Conservation (phyloP, 257 asterid species). For the Eucommia ulmoides region DNA sequence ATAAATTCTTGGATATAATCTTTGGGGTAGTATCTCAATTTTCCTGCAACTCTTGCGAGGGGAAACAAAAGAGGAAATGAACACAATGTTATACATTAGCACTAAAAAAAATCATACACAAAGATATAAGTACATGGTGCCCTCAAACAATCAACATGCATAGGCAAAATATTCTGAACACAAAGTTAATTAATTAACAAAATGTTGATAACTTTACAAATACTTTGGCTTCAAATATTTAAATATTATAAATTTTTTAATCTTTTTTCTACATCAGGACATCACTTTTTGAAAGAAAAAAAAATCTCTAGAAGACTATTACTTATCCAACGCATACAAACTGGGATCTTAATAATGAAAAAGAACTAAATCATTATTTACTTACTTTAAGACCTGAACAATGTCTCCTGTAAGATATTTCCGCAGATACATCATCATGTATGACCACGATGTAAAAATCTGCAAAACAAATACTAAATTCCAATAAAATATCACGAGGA, state of each 20-base stretch:
- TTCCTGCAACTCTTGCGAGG: conserved; percentile 42
- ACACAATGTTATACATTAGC: not conserved
- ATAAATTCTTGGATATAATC: conserved; percentile 67
- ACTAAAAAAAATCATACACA: not conserved
- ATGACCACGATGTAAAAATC: conserved; percentile 89
- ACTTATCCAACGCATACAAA: too few relatives aligned
- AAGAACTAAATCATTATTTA: not conserved
- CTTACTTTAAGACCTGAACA: conserved; percentile 54
- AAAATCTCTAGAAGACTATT: not conserved
- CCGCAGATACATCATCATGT: conserved; percentile 67
- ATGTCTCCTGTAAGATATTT: conserved; percentile 55
- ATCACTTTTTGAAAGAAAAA: not conserved
- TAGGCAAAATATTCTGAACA: too few relatives aligned
- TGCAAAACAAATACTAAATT: conserved; percentile 22
- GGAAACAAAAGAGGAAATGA: conserved; percentile 8
- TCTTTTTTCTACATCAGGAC: not conserved
- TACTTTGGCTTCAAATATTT: too few relatives aligned
- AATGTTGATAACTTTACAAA: too few relatives aligned
- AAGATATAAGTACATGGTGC: not conserved
- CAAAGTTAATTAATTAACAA: too few relatives aligned
- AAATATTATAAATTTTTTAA: too few relatives aligned
- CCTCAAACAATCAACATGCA: conserved; percentile 2
- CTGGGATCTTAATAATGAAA: too few relatives aligned
- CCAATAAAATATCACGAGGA: conserved; percentile 7
- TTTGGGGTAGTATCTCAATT: conserved; percentile 63